A percentile compares a stretch with the other conserved stretches of the same genome.
Conservation (phyloP, 371 early-diverging fungal genomes). For the Saksenaea oblongispora region DNA sequence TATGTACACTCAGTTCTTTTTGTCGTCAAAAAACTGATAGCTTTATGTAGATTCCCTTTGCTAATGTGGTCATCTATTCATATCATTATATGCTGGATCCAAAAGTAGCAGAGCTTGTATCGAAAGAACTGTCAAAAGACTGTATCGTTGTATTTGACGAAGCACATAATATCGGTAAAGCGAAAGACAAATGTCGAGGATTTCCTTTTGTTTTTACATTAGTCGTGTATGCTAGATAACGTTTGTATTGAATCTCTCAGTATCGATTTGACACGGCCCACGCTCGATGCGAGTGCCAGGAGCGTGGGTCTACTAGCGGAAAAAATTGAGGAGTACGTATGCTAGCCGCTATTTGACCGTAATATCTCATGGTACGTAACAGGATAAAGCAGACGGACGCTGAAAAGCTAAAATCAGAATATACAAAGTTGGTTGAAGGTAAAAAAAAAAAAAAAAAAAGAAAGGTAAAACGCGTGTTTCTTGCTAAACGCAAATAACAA, state of each 20-base stretch:
- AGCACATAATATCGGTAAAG: slow-evolving; percentile 99
- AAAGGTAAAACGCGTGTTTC: neutral
- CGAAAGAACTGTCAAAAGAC: slow-evolving; percentile 92
- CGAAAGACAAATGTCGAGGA: neutral
- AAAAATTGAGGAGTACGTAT: slow-evolving; percentile 68
- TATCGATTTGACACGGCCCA: slow-evolving; percentile 90
- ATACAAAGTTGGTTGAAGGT: slow-evolving; percentile 86
- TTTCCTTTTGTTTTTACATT: neutral
- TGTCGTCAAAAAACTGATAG: neutral
- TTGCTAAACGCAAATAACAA: neutral
- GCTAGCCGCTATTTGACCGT: neutral
- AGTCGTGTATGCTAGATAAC: slow-evolving; percentile 66
- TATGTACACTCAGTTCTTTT: slow-evolving; percentile 26
- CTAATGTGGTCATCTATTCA: slow-evolving; percentile 98
- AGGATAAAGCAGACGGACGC: slow-evolving; percentile 87
- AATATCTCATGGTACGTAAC: neutral
- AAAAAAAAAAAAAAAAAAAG: neutral
- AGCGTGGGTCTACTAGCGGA: slow-evolving; percentile 74
- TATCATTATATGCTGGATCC: slow-evolving; percentile 99
- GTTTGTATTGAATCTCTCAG: slow-evolving; percentile 98
- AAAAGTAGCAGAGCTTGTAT: slow-evolving; percentile 96
- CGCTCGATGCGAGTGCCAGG: slow-evolving; percentile 87
- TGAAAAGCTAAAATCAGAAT: slow-evolving; percentile 86
- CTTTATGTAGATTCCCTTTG: slow-evolving; percentile 68
- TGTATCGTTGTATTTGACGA: slow-evolving; percentile 99